These are phyloP conservation scores for Zasmidium citrigriseum DNA, from an alignment of 2,329 filamentous ascomycete genomes.

Conservation along the genomic window DNA sequence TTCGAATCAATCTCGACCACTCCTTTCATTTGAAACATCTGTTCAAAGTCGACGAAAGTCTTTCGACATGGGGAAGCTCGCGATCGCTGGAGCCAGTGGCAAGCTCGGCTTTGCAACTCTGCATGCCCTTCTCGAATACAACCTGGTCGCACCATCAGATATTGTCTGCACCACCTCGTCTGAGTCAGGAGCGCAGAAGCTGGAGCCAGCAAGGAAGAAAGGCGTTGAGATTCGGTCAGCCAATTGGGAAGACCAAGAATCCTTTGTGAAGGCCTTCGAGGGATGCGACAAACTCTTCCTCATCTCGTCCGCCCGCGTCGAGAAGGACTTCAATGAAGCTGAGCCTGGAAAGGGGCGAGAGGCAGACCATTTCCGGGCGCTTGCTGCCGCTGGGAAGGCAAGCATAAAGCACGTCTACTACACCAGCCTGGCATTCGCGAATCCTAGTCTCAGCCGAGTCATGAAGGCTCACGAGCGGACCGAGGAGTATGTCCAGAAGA, in stretches of 20 bases:
- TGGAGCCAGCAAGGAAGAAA: conserved; percentile 19
- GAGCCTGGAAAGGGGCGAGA: conserved; percentile 45
- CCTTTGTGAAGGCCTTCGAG: conserved; percentile 36
- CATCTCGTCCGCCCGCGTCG: conserved; percentile 46
- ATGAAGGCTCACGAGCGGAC: conserved; percentile 52
- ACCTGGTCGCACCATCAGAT: conserved; percentile 38
- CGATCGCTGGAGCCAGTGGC: conserved; percentile 47
- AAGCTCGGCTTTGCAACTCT: conserved; percentile 49
- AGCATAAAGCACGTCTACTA: conserved; percentile 50
- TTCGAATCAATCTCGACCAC: no score
- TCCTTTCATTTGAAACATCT: no score
- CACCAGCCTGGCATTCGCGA: conserved; percentile 46
- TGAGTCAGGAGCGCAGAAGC: conserved; percentile 31
- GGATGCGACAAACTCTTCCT: conserved; percentile 47
- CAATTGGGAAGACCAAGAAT: conserved; percentile 41
- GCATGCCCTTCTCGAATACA: conserved; percentile 42
- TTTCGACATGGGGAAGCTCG: conserved; percentile 28
- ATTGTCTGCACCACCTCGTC: conserved; percentile 42
- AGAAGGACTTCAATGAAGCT: conserved; percentile 47
- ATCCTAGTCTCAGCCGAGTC: conserved; percentile 43
- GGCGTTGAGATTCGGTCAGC: conserved; percentile 39
- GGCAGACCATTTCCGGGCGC: conserved; percentile 45
- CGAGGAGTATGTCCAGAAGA: conserved; percentile 40
- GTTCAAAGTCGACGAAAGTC: no score
- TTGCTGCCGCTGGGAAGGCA: conserved; percentile 41